Conservation (phyloP, 768 basidiomycete genomes). For the Pleurotus tuoliensis region DNA sequence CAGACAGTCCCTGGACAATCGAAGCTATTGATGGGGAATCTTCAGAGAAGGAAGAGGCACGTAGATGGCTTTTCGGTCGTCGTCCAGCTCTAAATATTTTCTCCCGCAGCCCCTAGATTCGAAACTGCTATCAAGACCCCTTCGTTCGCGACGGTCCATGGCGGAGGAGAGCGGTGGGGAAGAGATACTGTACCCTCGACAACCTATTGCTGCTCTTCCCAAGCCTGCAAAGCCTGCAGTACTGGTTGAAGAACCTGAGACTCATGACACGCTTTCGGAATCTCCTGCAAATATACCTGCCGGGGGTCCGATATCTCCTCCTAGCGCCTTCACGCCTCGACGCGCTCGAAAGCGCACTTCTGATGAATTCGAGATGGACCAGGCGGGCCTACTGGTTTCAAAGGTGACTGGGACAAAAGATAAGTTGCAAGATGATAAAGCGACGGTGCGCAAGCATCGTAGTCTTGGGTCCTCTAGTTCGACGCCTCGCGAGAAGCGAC, state of each 20-base stretch:
- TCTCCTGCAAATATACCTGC: constrained; percentile 25
- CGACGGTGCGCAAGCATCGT: constrained; percentile 59
- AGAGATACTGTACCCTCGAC: constrained; percentile 84
- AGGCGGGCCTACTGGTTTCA: constrained; percentile 55
- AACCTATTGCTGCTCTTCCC: constrained; percentile 30
- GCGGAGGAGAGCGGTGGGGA: constrained; percentile 87
- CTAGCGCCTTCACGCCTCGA: constrained; percentile 59
- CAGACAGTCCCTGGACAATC: constrained; percentile 87
- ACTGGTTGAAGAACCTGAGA: constrained; percentile 18
- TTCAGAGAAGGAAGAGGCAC: constrained; percentile 68
- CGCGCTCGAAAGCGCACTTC: constrained; percentile 74
- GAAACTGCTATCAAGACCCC: constrained; percentile 39
- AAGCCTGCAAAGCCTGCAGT: constrained; percentile 24
- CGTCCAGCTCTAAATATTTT: constrained; percentile 3
- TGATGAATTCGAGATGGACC: constrained; percentile 80
- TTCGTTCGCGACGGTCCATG: constrained; percentile 61
- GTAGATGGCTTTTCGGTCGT: constrained; percentile 15
- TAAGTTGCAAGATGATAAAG: constrained; percentile 50
- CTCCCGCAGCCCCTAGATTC: constrained; percentile 37
- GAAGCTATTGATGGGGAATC: constrained; percentile 80
- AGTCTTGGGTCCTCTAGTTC: constrained; percentile 46
- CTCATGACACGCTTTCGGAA: constrained; percentile 21
- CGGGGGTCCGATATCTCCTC: constrained; percentile 46
- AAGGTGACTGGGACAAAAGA: constrained; percentile 43
- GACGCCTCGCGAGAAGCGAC: constrained; percentile 43